These are phyloP conservation scores for Lepiota venenata DNA, from an alignment of 768 basidiomycete genomes.

Conservation along the genomic window DNA sequence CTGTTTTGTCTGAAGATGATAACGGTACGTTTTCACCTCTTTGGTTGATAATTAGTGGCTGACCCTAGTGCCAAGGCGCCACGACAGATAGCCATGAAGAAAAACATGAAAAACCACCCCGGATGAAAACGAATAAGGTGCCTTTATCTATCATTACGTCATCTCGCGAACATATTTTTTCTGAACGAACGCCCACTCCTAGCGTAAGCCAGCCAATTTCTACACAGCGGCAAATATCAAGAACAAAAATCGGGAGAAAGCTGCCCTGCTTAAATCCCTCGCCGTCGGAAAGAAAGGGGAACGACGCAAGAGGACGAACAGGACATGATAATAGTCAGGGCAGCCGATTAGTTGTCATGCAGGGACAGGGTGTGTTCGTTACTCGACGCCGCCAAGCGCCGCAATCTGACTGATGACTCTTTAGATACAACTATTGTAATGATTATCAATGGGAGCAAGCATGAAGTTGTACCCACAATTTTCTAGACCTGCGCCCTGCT, in stretches of 20 bases:
- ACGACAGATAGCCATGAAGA: neutral
- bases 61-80: neutral
- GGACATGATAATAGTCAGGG: slow-evolving; percentile 7
- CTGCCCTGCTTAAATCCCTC: slow-evolving; percentile 54
- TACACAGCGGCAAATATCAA: slow-evolving; percentile 84
- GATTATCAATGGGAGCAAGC: neutral
- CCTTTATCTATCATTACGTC: slow-evolving; percentile 6
- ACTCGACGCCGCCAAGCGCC: slow-evolving; percentile 9
- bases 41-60: neutral
- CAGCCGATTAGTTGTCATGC: neutral
- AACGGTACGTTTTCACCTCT: slow-evolving; percentile 15
- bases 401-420: slow-evolving; percentile 5
- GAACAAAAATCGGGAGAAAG: slow-evolving; percentile 75
- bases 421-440: slow-evolving; percentile 2
- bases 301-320: slow-evolving; percentile 34
- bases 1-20: slow-evolving; percentile 19
- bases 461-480: neutral
- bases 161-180: slow-evolving; percentile 4
- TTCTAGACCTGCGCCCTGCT: neutral
- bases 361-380: neutral
- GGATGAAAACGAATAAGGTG: slow-evolving; percentile 95
- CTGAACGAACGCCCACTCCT: slow-evolving; percentile 11
- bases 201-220: slow-evolving; percentile 91
- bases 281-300: slow-evolving; percentile 47
- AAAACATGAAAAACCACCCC: slow-evolving; percentile 49